Percentiles rank a stretch among this genome's conserved stretches.
Evolutionary conservation across 768 basidiomycete species (phyloP).

Genomic region (Exsudoporus frostii): DNA sequence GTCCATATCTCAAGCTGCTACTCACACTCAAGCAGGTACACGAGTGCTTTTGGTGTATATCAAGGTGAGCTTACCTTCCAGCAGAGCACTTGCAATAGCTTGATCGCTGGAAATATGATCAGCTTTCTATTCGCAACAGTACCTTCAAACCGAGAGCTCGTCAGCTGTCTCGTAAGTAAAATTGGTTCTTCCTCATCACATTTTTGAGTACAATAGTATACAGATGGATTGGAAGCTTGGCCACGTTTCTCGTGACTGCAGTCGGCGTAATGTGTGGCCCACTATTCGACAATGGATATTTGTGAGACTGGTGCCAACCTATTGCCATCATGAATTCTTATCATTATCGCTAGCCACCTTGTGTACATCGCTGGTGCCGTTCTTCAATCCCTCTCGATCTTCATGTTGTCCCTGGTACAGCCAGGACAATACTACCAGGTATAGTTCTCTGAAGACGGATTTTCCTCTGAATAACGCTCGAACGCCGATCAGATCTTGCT

Average conservation of each 20-base stretch:
- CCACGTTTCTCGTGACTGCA: constrained; percentile 13
- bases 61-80: constrained; percentile 12
- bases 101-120: not conserved
- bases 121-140: constrained; percentile 23
- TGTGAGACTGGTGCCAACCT: constrained; percentile 12
- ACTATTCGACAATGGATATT: constrained; percentile 27
- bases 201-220: not conserved
- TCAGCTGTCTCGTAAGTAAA: constrained; percentile 24
- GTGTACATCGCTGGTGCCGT: constrained; percentile 25
- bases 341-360: constrained; percentile 4
- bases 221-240: constrained; percentile 29
- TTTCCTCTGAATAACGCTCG: not conserved
- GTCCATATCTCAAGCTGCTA: not conserved
- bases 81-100: not conserved
- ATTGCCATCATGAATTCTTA: not conserved
- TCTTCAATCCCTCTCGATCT: constrained; percentile 30
- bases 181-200: no score
- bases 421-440: constrained; percentile 38
- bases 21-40: constrained; percentile 13
- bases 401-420: constrained; percentile 37
- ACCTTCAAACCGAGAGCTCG: constrained; percentile 19
- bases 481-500: constrained; percentile 35
- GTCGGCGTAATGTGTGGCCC: constrained; percentile 25
- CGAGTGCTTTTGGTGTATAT: constrained; percentile 26
- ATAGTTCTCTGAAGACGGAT: not conserved